Conservation (phyloP, 1,284 basidiomycete genomes). For the Wallemia mellicola region DNA sequence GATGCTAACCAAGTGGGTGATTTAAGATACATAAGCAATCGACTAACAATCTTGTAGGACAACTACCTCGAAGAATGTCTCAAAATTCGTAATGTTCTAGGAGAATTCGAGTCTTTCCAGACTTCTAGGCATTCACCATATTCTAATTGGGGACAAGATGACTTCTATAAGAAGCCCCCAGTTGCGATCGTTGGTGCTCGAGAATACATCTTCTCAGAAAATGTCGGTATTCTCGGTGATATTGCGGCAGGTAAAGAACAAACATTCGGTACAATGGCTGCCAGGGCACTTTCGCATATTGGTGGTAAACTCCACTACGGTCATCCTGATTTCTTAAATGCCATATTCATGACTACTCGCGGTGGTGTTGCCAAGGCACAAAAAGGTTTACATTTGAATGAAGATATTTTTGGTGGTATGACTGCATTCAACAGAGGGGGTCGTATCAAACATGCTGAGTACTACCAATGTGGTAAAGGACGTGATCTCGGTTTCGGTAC, state of each 20-base stretch:
- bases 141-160: slow-evolving; percentile 53
- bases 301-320: slow-evolving; percentile 97
- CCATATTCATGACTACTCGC: slow-evolving; percentile 89
- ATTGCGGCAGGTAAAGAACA: slow-evolving; percentile 97
- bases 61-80: slow-evolving; percentile 98
- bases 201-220: slow-evolving; percentile 99
- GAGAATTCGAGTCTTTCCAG: slow-evolving; percentile 84
- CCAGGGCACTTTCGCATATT: slow-evolving; percentile 81
- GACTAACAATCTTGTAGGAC: slow-evolving; percentile 22
- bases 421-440: slow-evolving; percentile 89
- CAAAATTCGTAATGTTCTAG: slow-evolving; percentile 94
- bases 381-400: slow-evolving; percentile 90
- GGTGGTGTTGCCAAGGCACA: slow-evolving; percentile 97
- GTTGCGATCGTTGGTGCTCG: slow-evolving; percentile 94
- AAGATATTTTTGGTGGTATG: slow-evolving; percentile 99
- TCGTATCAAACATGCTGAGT: slow-evolving; percentile 96
- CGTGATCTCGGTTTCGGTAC: slow-evolving; percentile 97
- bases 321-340: slow-evolving; percentile 92
- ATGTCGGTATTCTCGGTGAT: slow-evolving; percentile 96
- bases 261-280: slow-evolving; percentile 91
- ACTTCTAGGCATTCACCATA: slow-evolving; percentile 67
- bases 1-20: slow-evolving; percentile 58
- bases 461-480: slow-evolving; percentile 94
- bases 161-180: slow-evolving; percentile 47
- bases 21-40: background rate